Percentiles rank a stretch among this genome's conserved stretches.
Conservation (phyloP, 2,329 filamentous ascomycete genomes). For the Beauveria sp. region DNA sequence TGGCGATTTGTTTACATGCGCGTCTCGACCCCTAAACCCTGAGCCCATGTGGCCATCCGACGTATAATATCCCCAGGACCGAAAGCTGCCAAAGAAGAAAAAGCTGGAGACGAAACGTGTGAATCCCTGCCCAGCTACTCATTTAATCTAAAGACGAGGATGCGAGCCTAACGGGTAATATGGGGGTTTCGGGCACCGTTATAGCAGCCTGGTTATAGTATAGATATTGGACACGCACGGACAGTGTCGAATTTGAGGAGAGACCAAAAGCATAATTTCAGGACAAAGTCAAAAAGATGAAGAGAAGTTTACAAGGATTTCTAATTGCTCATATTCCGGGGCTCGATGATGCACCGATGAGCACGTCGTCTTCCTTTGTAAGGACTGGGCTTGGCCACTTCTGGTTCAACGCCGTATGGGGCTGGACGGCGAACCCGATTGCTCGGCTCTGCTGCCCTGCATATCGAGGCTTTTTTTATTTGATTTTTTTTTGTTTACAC, state of each 20-base stretch:
- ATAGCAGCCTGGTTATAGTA: background rate
- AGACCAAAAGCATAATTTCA: background rate
- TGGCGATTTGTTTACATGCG: too few species aligned
- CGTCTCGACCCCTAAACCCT: background rate
- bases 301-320: background rate
- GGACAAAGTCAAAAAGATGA: background rate
- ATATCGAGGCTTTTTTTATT: background rate
- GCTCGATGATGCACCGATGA: background rate
- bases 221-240: background rate
- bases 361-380: background rate
- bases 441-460: slow-evolving; percentile 1
- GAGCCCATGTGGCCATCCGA: background rate
- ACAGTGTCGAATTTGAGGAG: background rate
- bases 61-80: background rate
- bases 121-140: background rate
- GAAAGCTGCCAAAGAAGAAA: background rate
- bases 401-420: background rate
- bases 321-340: background rate
- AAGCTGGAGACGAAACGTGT: background rate
- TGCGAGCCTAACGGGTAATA: background rate
- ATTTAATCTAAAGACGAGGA: background rate
- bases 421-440: background rate
- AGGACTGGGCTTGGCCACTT: background rate
- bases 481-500: background rate
- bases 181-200: background rate